Percentiles rank a stretch among this genome's conserved stretches.
Evolutionary conservation across 116 monocot genomes (phyloP).

Genomic region (Iris pallida): DNA sequence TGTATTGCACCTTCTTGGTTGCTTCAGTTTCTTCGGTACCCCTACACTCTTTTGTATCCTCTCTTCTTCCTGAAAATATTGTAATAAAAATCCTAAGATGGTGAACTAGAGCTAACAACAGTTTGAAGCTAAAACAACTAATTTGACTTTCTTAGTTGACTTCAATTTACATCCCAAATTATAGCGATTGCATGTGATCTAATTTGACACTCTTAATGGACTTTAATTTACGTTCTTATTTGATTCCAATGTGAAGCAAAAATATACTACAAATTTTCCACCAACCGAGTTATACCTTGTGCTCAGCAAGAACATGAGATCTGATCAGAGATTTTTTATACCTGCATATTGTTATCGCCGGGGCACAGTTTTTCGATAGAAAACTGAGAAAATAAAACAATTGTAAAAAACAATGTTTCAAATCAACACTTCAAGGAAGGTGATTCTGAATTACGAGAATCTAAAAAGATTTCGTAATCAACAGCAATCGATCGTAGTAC

Average conservation of each 20-base stretch:
- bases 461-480: no score
- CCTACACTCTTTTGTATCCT: not conserved
- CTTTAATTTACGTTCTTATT: no score
- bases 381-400: no score
- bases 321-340: constrained; percentile 72
- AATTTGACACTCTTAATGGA: no score
- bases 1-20: constrained; percentile 8
- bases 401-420: no score
- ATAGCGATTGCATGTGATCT: not conserved
- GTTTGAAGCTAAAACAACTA: not conserved
- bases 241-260: not conserved
- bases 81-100: not conserved
- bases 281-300: constrained; percentile 63
- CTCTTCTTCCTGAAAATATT: constrained; percentile 28
- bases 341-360: no score
- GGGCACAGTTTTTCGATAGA: no score
- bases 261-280: not conserved
- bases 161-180: not conserved
- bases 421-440: no score
- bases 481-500: no score
- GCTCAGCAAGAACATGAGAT: constrained; percentile 48
- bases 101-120: not conserved
- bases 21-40: constrained; percentile 5
- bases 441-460: no score
- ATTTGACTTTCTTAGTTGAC: not conserved